Evolutionary conservation across 345 rosid species (phyloP).

Genomic region (Isatis tinctoria): DNA sequence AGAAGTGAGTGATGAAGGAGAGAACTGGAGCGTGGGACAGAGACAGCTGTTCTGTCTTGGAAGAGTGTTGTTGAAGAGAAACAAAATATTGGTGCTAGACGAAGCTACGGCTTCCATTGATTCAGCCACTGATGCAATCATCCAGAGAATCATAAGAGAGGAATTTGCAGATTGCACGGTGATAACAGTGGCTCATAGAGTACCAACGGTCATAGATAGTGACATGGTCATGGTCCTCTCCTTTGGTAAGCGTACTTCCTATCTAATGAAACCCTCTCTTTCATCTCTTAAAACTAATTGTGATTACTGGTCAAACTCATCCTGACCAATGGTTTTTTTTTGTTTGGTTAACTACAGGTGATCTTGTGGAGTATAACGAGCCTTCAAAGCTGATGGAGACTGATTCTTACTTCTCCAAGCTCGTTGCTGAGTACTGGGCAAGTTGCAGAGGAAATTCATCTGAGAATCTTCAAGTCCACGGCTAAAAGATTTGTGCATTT

Average conservation of each 20-base stretch:
- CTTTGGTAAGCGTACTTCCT: conserved; percentile 37
- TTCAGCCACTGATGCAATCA: conserved; percentile 61
- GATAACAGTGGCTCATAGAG: conserved; percentile 73
- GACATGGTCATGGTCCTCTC: conserved; percentile 89
- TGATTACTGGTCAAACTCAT: no score
- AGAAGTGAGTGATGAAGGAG: conserved; percentile 76
- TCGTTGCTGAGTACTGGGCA: conserved; percentile 77
- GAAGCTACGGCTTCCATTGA: conserved; percentile 78
- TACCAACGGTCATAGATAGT: conserved; percentile 68
- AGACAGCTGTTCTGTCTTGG: conserved; percentile 76
- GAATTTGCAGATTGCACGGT: conserved; percentile 66
- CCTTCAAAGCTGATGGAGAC: conserved; percentile 61
- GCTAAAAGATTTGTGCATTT: no score
- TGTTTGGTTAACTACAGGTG: conserved; percentile 34
- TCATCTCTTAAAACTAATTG: background rate
- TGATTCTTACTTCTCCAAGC: conserved; percentile 68
- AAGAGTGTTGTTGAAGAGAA: conserved; percentile 60
- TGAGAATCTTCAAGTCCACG: conserved; percentile 12
- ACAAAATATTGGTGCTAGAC: conserved; percentile 58
- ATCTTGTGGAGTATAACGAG: conserved; percentile 61
- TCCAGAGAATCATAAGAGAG: conserved; percentile 60
- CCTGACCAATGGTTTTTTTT: background rate
- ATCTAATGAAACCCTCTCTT: background rate
- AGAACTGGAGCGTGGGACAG: conserved; percentile 82
- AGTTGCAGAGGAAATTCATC: conserved; percentile 47